Evolutionary conservation across 371 early-diverging fungal genomes (phyloP), one percentile per base, ranked within the genome.

Genomic region (Mortierella sp.): DNA sequence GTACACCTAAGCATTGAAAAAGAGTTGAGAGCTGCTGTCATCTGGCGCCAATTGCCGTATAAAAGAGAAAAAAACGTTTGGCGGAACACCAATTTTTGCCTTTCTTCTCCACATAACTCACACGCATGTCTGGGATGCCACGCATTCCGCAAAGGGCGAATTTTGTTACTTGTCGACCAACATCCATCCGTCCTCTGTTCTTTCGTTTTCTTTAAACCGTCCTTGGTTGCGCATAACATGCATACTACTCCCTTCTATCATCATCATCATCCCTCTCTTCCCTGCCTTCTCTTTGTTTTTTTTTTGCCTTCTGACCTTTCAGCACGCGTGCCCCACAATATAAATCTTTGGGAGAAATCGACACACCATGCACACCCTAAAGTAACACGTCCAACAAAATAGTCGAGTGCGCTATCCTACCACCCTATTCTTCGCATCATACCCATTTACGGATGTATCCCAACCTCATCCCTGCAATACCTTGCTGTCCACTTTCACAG

Each of bases 281-380:
- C 31, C 26, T 14, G 5, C 55, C 26, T 29, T 31, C 55, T 31
- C 29, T 19, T 9, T n/a, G 1, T 50, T 5, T 16, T 10, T 34
- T 19, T 19, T 58, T 6, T 34, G 19, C 16, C 2, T 29, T 8
- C 8, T 34, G 31, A 47, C 47, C n/a, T 55, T 29, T 6, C 58
- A 64, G n/a, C n/a, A 14, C 47, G 13, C 53, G 9, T 24, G 16
- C n/a, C 72, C 65, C 29, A 34, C 40, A 16, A n/a, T 41, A 40
- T 40, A 39, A 22, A 8, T 19, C 52, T 19, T 31, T 26, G n/a
- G 48, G 14, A 34, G n/a, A n/a, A n/a, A n/a, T 37, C 8, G 52
- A 64, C 40, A n/a, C 45, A 16, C 14, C 47, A 69, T 68, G 55
- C 44, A 61, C 77, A 76, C 71, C 61, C 68, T 76, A 76, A 76